Evolutionary conservation across 2,329 filamentous ascomycete species (phyloP), one percentile per base, ranked within the genome.

Genomic region (Orbilia ellipsospora): DNA sequence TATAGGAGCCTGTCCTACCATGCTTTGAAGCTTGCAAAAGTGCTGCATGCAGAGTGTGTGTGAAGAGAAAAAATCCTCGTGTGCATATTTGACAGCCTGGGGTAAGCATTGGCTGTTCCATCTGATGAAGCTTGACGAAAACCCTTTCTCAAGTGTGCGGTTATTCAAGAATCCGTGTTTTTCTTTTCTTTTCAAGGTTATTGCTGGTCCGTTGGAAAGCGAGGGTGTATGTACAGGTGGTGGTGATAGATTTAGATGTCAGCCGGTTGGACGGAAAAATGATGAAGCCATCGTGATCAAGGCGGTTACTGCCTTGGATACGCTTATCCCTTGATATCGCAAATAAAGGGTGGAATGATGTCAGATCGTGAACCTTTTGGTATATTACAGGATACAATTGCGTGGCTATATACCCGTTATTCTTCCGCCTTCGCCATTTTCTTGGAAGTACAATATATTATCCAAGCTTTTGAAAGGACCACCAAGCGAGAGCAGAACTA

Each of bases 71-170:
- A 40, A 18, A 26, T 59, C 40, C 40, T 50, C 42, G 57, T 61
- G 57, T 61, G 44, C 42, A 59, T 45, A 50, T 61, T 36, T 61
- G 42, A 61, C 57, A 50, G 44, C 20, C 57, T 61, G 42, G 61
- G 62, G 59, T 55, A 54, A 63, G 51, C 59, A 75, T 69, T 68
- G 72, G 64, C 64, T 64, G 23, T 64, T 75, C 45, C 72, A 51
- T 75, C 72, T 68, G 64, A 75, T 48, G 68, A 28, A 64, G 6
- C 16, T 48, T 48, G 44, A 28, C 52, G 18, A 18, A 10, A 51
- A 56, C 36, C n/a, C 44, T 12, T 20, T 60, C 40, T 48, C 31
- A n/a, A 56, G 65, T 20, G 28, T 36, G 54, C 54, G 12, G 36
- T 45, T 59, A 4, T 45, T 23, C 12, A 26, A 45, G n/a, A 55